These are phyloP conservation scores for Przewalskia tangutica DNA, from an alignment of 257 asterid species.

Conservation along the genomic window DNA sequence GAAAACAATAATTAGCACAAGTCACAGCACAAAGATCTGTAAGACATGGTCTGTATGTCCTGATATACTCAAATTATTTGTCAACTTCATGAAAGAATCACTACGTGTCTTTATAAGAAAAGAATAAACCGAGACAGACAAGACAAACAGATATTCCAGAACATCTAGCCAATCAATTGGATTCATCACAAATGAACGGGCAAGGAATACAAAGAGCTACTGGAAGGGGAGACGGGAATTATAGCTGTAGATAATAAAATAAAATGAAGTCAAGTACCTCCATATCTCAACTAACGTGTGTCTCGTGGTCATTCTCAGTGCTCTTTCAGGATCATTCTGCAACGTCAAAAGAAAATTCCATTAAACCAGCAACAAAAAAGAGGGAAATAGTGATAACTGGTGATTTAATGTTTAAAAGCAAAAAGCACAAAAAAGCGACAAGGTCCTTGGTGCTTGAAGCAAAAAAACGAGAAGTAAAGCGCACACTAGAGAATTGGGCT, in stretches of 20 bases:
- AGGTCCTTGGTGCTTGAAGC: not conserved
- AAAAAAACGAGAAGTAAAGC: not conserved
- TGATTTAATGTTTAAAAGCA: not conserved
- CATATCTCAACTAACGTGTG: constrained; percentile 59
- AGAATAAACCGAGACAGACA: not conserved
- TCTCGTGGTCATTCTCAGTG: constrained; percentile 55
- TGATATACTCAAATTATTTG: not conserved
- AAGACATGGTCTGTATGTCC: not conserved
- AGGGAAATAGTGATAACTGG: not conserved
- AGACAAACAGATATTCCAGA: not conserved
- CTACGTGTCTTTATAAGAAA: not conserved
- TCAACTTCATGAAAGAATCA: not conserved
- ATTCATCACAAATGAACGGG: not conserved
- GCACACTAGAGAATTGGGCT: not conserved
- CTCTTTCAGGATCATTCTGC: constrained; percentile 66
- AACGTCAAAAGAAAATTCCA: constrained; percentile 1
- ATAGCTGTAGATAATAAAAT: not conserved
- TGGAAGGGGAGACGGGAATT: not conserved
- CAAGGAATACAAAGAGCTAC: not conserved
- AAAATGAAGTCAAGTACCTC: constrained; percentile 38
- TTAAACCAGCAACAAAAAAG: not conserved
- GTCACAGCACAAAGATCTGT: not conserved
- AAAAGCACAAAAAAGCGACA: not conserved
- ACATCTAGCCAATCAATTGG: not conserved
- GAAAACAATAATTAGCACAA: not conserved